A percentile compares a stretch with the other conserved stretches of the same genome.
These are phyloP conservation scores for Phytophthora fragariaefolia DNA, from an alignment of 352 stramenopile genomes.

Conservation along the genomic window DNA sequence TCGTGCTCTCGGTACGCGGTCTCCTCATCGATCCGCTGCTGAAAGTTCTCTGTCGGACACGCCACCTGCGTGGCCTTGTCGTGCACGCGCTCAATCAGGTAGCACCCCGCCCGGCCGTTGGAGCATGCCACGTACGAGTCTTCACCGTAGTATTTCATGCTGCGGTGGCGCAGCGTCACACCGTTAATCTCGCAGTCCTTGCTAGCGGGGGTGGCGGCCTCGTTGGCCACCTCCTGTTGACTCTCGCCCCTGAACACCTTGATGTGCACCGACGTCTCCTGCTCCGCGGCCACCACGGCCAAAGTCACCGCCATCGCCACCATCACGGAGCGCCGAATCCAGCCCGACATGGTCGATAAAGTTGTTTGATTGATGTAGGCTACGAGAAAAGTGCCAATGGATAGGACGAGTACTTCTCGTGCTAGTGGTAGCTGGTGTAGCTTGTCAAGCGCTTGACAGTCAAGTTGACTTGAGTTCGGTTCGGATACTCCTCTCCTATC, in stretches of 20 bases:
- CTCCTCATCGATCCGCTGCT: slow-evolving; percentile 48
- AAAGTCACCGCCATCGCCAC: slow-evolving; percentile 26
- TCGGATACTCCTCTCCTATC: slow-evolving; percentile 24
- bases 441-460: slow-evolving; percentile 9
- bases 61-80: slow-evolving; percentile 65
- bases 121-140: slow-evolving; percentile 81
- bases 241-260: slow-evolving; percentile 17
- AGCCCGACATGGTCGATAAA: slow-evolving; percentile 29
- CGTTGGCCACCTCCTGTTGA: slow-evolving; percentile 4
- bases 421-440: slow-evolving; percentile 9
- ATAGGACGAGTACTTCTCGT: slow-evolving; percentile 18
- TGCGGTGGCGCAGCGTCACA: slow-evolving; percentile 61
- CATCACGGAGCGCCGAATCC: slow-evolving; percentile 32
- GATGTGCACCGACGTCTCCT: slow-evolving; percentile 32
- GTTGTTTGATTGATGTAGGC: slow-evolving; percentile 9
- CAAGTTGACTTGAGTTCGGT: slow-evolving; percentile 8
- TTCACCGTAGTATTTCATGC: slow-evolving; percentile 74
- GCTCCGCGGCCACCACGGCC: slow-evolving; percentile 28
- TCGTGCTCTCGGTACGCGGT: slow-evolving; percentile 33
- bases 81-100: slow-evolving; percentile 68
- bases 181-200: slow-evolving; percentile 66
- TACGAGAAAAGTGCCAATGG: slow-evolving; percentile 35
- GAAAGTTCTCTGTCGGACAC: slow-evolving; percentile 52
- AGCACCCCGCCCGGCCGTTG: slow-evolving; percentile 62
- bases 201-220: background rate